These are phyloP conservation scores for Saprolegnia diclina DNA, from an alignment of 352 stramenopile species.

Conservation along the genomic window DNA sequence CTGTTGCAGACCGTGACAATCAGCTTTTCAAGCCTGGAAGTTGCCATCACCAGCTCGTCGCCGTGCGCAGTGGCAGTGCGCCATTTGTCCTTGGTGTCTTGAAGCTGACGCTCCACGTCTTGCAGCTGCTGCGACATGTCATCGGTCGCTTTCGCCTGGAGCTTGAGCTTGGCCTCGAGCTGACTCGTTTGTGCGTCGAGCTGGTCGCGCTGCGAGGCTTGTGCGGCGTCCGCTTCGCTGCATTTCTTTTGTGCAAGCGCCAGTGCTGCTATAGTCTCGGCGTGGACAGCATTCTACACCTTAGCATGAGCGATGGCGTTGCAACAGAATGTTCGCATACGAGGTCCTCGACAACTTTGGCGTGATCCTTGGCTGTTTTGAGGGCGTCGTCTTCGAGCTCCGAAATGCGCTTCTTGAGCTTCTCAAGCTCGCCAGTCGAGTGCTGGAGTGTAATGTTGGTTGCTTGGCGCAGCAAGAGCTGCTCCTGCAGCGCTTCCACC, in stretches of 20 bases:
- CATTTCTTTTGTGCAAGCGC: neutral
- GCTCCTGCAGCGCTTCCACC: slow-evolving; percentile 23
- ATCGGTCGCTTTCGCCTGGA: neutral
- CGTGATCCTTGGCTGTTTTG: neutral
- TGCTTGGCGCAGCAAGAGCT: slow-evolving; percentile 24
- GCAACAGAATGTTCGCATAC: neutral
- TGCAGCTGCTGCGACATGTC: neutral
- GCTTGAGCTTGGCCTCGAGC: slow-evolving; percentile 22
- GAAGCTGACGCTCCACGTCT: slow-evolving; percentile 27
- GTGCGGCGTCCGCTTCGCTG: neutral
- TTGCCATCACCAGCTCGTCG: slow-evolving; percentile 15
- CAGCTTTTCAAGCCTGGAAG: neutral
- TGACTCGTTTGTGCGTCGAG: slow-evolving; percentile 29
- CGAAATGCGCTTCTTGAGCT: slow-evolving; percentile 12
- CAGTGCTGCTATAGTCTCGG: neutral
- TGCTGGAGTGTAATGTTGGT: slow-evolving; percentile 27
- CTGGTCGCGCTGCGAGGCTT: slow-evolving; percentile 17
- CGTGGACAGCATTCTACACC: neutral
- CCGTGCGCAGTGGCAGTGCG: slow-evolving; percentile 27
- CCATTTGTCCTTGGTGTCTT: slow-evolving; percentile 30
- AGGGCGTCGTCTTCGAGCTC: slow-evolving; percentile 19
- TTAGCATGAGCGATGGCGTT: neutral
- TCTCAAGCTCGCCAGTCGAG: slow-evolving; percentile 20
- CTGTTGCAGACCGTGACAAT: neutral
- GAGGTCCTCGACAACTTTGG: neutral